These are phyloP conservation scores for Alternaria sp. DNA, from an alignment of 2,329 filamentous ascomycete genomes.

Conservation along the genomic window DNA sequence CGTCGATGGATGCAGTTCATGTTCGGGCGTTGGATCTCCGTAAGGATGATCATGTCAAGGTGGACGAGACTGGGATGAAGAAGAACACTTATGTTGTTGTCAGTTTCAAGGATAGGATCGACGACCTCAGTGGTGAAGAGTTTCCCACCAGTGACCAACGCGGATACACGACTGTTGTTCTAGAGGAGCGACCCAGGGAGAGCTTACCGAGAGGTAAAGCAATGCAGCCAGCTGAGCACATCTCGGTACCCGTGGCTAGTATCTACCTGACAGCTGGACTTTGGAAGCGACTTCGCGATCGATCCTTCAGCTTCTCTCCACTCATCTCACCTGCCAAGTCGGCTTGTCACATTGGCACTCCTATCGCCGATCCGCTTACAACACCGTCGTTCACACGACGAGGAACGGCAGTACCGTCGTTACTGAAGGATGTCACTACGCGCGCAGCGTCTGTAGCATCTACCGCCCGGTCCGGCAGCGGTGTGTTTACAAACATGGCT, in stretches of 20 bases:
- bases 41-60: slow-evolving; percentile 57
- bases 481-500: slow-evolving; percentile 79
- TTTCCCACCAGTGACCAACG: slow-evolving; percentile 53
- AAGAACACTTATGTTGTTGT: slow-evolving; percentile 56
- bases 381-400: slow-evolving; percentile 63
- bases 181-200: slow-evolving; percentile 54
- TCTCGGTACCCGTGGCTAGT: slow-evolving; percentile 52
- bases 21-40: slow-evolving; percentile 56
- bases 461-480: slow-evolving; percentile 39
- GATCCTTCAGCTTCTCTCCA: slow-evolving; percentile 45
- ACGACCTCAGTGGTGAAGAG: slow-evolving; percentile 35
- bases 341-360: slow-evolving; percentile 37
- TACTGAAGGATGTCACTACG: slow-evolving; percentile 38
- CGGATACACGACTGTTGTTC: slow-evolving; percentile 53
- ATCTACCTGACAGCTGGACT: slow-evolving; percentile 58
- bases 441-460: slow-evolving; percentile 44
- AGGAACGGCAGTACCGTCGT: slow-evolving; percentile 33
- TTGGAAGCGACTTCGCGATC: slow-evolving; percentile 54
- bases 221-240: slow-evolving; percentile 29
- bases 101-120: slow-evolving; percentile 54
- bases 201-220: slow-evolving; percentile 43
- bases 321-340: slow-evolving; percentile 28
- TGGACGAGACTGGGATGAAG: slow-evolving; percentile 57
- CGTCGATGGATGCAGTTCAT: slow-evolving; percentile 52
- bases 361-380: slow-evolving; percentile 46